These are phyloP conservation scores for Aspergillus fumigatiaffinis DNA, from an alignment of 2,329 filamentous ascomycete genomes.

Conservation along the genomic window DNA sequence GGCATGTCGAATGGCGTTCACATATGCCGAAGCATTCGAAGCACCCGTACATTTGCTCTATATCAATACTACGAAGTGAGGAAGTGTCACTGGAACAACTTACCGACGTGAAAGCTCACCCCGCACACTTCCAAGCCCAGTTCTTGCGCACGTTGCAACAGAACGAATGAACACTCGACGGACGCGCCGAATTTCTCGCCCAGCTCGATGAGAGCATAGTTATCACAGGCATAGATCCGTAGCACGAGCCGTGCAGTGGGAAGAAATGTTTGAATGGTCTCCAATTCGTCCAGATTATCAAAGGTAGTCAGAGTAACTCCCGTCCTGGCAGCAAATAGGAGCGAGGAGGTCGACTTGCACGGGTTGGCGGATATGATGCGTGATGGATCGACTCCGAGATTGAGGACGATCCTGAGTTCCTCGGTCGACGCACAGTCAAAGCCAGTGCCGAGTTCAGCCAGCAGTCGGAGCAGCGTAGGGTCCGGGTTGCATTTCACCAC, in stretches of 20 bases:
- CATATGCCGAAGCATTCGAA: conserved; percentile 12
- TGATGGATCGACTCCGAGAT: conserved; percentile 21
- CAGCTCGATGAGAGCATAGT: conserved; percentile 3
- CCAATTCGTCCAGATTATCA: conserved; percentile 26
- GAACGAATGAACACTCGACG: neutral
- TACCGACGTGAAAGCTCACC: conserved; percentile 29
- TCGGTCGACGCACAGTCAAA: conserved; percentile 28
- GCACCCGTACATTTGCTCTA: conserved; percentile 15
- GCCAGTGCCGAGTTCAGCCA: conserved; percentile 20
- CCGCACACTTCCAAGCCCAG: conserved; percentile 20
- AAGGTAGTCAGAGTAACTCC: conserved; percentile 22
- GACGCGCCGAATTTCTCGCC: conserved; percentile 5
- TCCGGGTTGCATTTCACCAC: conserved; percentile 31
- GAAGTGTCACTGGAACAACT: neutral
- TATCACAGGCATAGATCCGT: conserved; percentile 10
- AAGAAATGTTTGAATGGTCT: conserved; percentile 18
- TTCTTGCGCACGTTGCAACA: conserved; percentile 19
- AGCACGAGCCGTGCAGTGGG: conserved; percentile 20
- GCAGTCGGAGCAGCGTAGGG: conserved; percentile 18
- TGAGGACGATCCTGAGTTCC: conserved; percentile 20
- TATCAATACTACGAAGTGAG: neutral
- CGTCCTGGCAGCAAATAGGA: conserved; percentile 15
- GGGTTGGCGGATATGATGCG: conserved; percentile 27
- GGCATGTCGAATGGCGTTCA: conserved; percentile 17
- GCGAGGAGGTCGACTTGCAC: conserved; percentile 19